phyloP scores from a whole-genome alignment of 2,329 filamentous ascomycete genomes.

The Colletotrichum brevisporum region DNA sequence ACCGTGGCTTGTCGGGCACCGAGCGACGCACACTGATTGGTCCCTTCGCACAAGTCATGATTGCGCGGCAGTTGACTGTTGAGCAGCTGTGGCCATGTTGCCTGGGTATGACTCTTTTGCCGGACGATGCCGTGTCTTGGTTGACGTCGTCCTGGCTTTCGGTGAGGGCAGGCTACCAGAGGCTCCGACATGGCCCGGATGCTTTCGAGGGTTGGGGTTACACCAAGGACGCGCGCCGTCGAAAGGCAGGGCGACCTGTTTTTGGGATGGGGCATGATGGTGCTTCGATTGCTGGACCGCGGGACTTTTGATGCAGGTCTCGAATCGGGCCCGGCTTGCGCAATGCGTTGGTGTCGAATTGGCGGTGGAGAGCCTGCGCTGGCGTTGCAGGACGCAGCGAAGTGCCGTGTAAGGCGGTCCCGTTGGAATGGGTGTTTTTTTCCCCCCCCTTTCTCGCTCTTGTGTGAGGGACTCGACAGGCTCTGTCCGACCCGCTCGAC shows the following conservation, averaged over 20 bases:
- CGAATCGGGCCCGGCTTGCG: constrained; percentile 36
- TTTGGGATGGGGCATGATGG: not conserved
- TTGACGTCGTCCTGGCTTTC: constrained; percentile 6
- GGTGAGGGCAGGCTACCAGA: constrained; percentile 23
- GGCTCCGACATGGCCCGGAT: not conserved
- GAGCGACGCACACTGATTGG: constrained; percentile 17
- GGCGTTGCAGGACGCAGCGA: constrained; percentile 31
- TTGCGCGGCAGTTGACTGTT: constrained; percentile 7
- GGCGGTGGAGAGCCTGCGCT: constrained; percentile 30
- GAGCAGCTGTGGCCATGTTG: not conserved
- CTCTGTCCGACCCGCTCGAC: not conserved
- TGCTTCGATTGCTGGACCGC: constrained; percentile 10
- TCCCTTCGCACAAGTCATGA: not conserved
- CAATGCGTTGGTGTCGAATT: constrained; percentile 16
- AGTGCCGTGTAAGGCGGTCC: constrained; percentile 16
- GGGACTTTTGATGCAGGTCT: constrained; percentile 34
- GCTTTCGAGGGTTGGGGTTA: constrained; percentile 30
- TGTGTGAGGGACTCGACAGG: not conserved
- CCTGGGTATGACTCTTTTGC: constrained; percentile 12
- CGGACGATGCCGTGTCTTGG: constrained; percentile 26
- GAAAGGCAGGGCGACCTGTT: not conserved
- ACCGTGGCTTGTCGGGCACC: constrained; percentile 21
- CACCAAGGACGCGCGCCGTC: constrained; percentile 16
- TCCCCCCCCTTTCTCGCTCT: too few species aligned
- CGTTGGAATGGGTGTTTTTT: not conserved